Evolutionary conservation across 495 filamentous ascomycete genomes (phyloP).

Genomic region (Evernia prunastri): DNA sequence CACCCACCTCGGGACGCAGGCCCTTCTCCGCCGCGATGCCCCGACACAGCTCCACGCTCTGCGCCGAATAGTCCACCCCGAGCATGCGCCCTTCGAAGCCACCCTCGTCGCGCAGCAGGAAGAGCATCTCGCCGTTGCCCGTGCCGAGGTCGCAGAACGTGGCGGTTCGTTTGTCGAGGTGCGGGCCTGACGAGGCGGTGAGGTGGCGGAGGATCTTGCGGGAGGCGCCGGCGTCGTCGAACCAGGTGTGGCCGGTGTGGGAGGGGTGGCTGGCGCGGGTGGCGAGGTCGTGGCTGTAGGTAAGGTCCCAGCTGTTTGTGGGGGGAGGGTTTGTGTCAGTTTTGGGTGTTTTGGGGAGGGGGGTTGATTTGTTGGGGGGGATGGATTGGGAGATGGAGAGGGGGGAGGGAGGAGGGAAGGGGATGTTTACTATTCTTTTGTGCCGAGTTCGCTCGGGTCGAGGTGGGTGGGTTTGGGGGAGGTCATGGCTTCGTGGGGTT

Average conservation of each 20-base stretch:
- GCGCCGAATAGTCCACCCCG: slow-evolving; percentile 78
- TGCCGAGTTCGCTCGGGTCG: slow-evolving; percentile 47
- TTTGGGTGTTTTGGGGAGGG: neutral
- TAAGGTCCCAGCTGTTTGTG: slow-evolving; percentile 27
- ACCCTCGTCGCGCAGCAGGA: slow-evolving; percentile 58
- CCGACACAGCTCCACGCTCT: slow-evolving; percentile 64
- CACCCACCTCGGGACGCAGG: no score
- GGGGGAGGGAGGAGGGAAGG: neutral
- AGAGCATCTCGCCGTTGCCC: slow-evolving; percentile 85
- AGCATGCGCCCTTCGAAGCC: slow-evolving; percentile 58
- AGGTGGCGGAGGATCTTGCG: slow-evolving; percentile 44
- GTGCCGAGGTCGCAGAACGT: slow-evolving; percentile 74
- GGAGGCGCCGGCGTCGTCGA: slow-evolving; percentile 46
- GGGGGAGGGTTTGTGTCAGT: neutral
- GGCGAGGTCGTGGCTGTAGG: slow-evolving; percentile 25
- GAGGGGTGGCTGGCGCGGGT: slow-evolving; percentile 34
- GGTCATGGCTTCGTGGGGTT: neutral
- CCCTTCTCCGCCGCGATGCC: slow-evolving; percentile 38
- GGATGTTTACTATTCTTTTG: slow-evolving; percentile 48
- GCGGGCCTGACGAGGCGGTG: slow-evolving; percentile 34
- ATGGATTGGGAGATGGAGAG: neutral
- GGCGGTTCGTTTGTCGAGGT: slow-evolving; percentile 22
- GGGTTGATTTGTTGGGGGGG: neutral
- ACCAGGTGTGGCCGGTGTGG: slow-evolving; percentile 48
- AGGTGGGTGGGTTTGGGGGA: slow-evolving; percentile 37